Percentiles rank a stretch among this genome's conserved stretches.
phyloP scores from a whole-genome alignment of 129 eudicot genomes.

The Glebionis coronaria region DNA sequence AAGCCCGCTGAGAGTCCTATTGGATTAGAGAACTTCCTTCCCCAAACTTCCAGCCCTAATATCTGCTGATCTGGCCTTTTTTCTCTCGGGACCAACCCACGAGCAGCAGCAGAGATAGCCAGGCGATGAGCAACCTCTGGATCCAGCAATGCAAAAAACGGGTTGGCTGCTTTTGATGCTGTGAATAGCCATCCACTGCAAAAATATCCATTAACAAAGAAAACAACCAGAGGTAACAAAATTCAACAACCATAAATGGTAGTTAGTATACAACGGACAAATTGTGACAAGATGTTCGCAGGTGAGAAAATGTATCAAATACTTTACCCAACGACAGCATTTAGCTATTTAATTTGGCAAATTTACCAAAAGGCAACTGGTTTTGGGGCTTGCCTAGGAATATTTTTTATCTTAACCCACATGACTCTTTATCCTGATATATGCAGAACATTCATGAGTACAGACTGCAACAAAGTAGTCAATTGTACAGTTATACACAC shows the following conservation, averaged over 20 bases:
- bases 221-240: background rate
- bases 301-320: no score
- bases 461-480: no score
- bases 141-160: conserved; percentile 82
- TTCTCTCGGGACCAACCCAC: conserved; percentile 91
- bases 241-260: conserved; percentile 4
- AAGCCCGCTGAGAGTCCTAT: conserved; percentile 97
- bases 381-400: no score
- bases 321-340: no score
- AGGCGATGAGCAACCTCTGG: conserved; percentile 90
- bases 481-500: no score
- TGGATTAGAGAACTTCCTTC: conserved; percentile 90
- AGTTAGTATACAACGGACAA: background rate
- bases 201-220: conserved; percentile 10
- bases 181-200: conserved; percentile 98
- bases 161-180: conserved; percentile 86
- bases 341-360: no score
- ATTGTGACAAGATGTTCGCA: background rate
- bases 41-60: conserved; percentile 90
- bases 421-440: no score
- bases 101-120: conserved; percentile 93
- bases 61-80: conserved; percentile 76
- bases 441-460: no score
- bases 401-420: no score
- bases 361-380: no score